phyloP scores from a whole-genome alignment of 1,284 basidiomycete species.

The Papiliotrema laurentii region DNA sequence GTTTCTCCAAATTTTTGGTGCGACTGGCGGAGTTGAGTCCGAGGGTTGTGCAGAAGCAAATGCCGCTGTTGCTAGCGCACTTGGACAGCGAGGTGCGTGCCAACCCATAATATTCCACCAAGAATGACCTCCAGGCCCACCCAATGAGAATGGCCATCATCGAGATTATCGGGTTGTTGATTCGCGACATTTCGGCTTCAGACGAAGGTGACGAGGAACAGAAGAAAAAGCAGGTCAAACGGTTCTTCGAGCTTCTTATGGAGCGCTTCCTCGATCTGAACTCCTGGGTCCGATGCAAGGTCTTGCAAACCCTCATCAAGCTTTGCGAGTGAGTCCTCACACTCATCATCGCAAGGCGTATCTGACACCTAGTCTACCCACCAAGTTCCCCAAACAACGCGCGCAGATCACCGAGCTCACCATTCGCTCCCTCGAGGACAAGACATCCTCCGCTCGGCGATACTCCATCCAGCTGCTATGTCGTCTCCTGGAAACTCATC shows the following conservation, averaged over 20 bases:
- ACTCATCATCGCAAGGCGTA: not conserved
- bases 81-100: slow-evolving; percentile 80
- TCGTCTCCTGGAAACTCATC: slow-evolving; percentile 80
- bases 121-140: slow-evolving; percentile 61
- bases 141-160: slow-evolving; percentile 92
- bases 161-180: slow-evolving; percentile 76
- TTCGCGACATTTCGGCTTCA: slow-evolving; percentile 65
- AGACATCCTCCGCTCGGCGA: slow-evolving; percentile 81
- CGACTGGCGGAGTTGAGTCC: slow-evolving; percentile 79
- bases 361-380: slow-evolving; percentile 54
- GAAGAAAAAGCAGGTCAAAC: slow-evolving; percentile 74
- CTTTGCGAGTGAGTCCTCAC: slow-evolving; percentile 55
- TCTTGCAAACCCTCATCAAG: slow-evolving; percentile 69
- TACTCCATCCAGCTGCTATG: slow-evolving; percentile 73
- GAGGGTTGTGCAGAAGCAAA: slow-evolving; percentile 81
- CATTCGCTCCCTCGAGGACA: slow-evolving; percentile 81
- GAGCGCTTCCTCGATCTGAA: slow-evolving; percentile 85
- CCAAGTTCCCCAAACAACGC: slow-evolving; percentile 84
- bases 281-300: slow-evolving; percentile 86
- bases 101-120: not conserved
- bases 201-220: slow-evolving; percentile 58
- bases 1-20: slow-evolving; percentile 80
- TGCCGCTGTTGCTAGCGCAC: slow-evolving; percentile 76
- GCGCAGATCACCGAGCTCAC: slow-evolving; percentile 70
- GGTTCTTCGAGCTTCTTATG: slow-evolving; percentile 76